Percentiles rank a stretch among this genome's conserved stretches.
These are phyloP conservation scores for Exophiala xenobiotica DNA, from an alignment of 2,329 filamentous ascomycete genomes.

Conservation along the genomic window DNA sequence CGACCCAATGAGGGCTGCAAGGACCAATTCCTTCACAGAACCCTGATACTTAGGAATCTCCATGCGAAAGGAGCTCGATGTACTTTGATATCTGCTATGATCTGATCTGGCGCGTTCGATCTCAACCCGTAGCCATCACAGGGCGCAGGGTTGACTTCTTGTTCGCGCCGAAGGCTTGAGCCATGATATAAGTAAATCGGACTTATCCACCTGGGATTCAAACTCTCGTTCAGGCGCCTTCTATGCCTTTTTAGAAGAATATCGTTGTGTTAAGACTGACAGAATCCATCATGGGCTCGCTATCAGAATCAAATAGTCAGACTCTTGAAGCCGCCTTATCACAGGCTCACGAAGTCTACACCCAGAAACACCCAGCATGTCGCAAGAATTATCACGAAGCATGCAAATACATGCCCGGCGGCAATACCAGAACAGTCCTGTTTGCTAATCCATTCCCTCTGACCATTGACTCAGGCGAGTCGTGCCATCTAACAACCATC, in stretches of 20 bases:
- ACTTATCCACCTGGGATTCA: neutral
- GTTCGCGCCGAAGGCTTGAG: neutral
- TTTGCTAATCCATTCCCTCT: slow-evolving; percentile 37
- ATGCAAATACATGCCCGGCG: slow-evolving; percentile 33
- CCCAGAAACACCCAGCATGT: slow-evolving; percentile 12
- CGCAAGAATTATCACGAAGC: slow-evolving; percentile 26
- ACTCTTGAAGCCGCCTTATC: slow-evolving; percentile 14
- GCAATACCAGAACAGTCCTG: slow-evolving; percentile 36
- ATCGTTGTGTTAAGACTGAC: neutral
- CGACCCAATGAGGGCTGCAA: slow-evolving; percentile 1
- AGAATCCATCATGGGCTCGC: slow-evolving; percentile 19
- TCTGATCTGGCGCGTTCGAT: too few relatives aligned
- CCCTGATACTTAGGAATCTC: too few relatives aligned
- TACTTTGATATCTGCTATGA: too few relatives aligned
- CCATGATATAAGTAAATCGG: neutral
- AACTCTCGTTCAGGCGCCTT: too few relatives aligned
- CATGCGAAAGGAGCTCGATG: too few relatives aligned
- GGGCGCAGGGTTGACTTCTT: neutral
- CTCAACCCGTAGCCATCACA: slow-evolving; percentile 8
- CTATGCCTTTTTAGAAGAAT: neutral
- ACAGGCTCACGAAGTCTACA: slow-evolving; percentile 16
- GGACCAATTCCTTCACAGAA: too few relatives aligned
- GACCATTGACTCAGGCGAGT: slow-evolving; percentile 33
- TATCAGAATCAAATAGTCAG: slow-evolving; percentile 1
- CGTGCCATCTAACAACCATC: slow-evolving; percentile 34